A percentile compares a stretch with the other conserved stretches of the same genome.
Evolutionary conservation across 495 filamentous ascomycete genomes (phyloP).

Genomic region (Diplogelasinospora grovesii): DNA sequence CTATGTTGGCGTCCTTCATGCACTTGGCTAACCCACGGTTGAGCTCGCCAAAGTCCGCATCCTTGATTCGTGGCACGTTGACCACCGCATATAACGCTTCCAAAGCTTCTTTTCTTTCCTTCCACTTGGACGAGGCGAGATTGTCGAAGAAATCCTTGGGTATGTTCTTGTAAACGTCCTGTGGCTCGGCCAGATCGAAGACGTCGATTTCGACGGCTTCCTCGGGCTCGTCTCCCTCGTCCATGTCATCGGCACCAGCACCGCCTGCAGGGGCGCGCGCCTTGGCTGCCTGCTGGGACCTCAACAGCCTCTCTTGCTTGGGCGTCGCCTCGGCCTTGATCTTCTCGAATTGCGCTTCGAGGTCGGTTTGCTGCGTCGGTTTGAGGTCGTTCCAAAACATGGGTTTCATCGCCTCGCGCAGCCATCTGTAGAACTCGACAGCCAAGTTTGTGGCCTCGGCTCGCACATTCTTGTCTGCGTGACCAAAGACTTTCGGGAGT

Average conservation of each 20-base stretch:
- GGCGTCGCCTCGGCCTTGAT: constrained; percentile 81
- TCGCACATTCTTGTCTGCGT: constrained; percentile 97
- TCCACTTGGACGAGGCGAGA: constrained; percentile 89
- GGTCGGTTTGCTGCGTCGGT: constrained; percentile 86
- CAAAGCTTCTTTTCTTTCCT: constrained; percentile 91
- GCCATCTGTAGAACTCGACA: constrained; percentile 94
- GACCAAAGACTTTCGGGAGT: constrained; percentile 85
- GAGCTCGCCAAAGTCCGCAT: constrained; percentile 80
- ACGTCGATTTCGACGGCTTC: constrained; percentile 68
- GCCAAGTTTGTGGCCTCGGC: constrained; percentile 88
- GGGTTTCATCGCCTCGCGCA: constrained; percentile 96
- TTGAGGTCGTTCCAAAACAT: constrained; percentile 96
- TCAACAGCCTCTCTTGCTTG: constrained; percentile 84
- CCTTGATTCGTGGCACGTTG: constrained; percentile 89
- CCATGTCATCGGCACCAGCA: constrained; percentile 50
- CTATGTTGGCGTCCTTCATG: constrained; percentile 98
- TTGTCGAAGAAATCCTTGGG: constrained; percentile 76
- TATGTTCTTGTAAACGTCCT: constrained; percentile 80
- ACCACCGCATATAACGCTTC: constrained; percentile 70
- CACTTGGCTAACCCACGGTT: constrained; percentile 76
- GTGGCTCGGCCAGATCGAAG: constrained; percentile 84
- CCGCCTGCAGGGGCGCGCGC: constrained; percentile 56
- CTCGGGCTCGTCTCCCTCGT: constrained; percentile 56
- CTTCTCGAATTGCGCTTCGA: constrained; percentile 90
- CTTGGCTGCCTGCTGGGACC: constrained; percentile 79